A percentile compares a stretch with the other conserved stretches of the same genome.
Evolutionary conservation across 495 filamentous ascomycete genomes (phyloP).

Genomic region (Daldinia bambusicola): DNA sequence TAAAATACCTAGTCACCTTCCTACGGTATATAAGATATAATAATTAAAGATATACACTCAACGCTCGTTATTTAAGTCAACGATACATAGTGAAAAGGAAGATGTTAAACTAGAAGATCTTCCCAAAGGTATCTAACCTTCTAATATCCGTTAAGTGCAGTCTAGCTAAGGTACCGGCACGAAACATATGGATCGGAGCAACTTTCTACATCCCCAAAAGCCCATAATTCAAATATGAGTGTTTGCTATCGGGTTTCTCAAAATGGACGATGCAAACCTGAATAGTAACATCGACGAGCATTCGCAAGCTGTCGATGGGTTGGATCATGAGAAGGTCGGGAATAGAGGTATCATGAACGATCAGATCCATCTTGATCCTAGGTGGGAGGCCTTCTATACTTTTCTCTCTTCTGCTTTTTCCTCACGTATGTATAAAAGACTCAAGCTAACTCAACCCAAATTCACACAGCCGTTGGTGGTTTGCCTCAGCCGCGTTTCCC

Average conservation of each 20-base stretch:
- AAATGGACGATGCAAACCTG: constrained; percentile 72
- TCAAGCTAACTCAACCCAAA: not conserved
- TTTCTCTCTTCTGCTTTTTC: no score
- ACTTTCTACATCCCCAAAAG: not conserved
- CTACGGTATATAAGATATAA: not conserved
- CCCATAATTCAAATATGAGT: constrained; percentile 3
- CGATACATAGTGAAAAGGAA: not conserved
- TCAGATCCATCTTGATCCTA: constrained; percentile 63
- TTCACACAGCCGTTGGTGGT: constrained; percentile 77
- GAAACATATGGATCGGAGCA: constrained; percentile 15
- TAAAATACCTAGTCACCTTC: no score
- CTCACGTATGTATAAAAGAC: not conserved
- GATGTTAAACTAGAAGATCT: not conserved
- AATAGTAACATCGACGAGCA: constrained; percentile 63
- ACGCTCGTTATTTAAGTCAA: not conserved
- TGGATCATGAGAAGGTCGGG: constrained; percentile 47
- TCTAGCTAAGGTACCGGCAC: not conserved
- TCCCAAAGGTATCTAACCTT: no score
- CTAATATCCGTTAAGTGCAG: no score
- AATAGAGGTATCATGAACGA: constrained; percentile 44
- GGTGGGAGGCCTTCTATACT: constrained; percentile 46
- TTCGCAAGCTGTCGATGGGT: constrained; percentile 57
- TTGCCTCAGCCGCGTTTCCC: constrained; percentile 82
- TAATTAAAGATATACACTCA: not conserved
- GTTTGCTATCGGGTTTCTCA: constrained; percentile 1